Conservation (phyloP, 2,329 filamentous ascomycete genomes). For the Malbranchea cinnamomea region DNA sequence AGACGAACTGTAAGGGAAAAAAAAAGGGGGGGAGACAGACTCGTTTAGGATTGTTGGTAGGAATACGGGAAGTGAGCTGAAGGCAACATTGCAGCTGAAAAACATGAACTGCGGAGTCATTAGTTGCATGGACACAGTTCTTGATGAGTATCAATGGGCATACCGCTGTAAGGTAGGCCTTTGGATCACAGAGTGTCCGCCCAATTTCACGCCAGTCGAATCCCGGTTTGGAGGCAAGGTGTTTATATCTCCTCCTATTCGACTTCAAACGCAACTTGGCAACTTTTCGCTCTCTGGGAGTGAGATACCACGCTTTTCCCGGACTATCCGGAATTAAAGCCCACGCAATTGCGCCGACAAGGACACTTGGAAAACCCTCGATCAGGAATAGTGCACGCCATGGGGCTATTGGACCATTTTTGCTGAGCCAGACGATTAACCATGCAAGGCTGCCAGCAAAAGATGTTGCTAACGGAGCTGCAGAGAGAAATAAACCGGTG, state of each 20-base stretch:
- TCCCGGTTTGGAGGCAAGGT: slow-evolving; percentile 17
- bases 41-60: slow-evolving; percentile 64
- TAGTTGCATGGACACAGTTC: not conserved
- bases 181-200: slow-evolving; percentile 48
- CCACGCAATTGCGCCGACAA: slow-evolving; percentile 62
- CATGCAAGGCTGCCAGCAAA: slow-evolving; percentile 66
- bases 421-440: slow-evolving; percentile 56
- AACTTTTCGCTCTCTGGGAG: slow-evolving; percentile 49
- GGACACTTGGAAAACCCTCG: slow-evolving; percentile 70
- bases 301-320: slow-evolving; percentile 48
- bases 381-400: slow-evolving; percentile 78
- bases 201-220: slow-evolving; percentile 44
- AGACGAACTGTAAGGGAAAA: not conserved
- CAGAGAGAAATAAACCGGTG: slow-evolving; percentile 76
- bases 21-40: slow-evolving; percentile 14
- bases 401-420: slow-evolving; percentile 52
- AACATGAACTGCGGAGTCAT: slow-evolving; percentile 61
- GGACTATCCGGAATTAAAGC: slow-evolving; percentile 63
- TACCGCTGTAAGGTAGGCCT: slow-evolving; percentile 56
- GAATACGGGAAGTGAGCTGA: slow-evolving; percentile 76
- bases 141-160: slow-evolving; percentile 12
- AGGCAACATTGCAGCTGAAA: slow-evolving; percentile 77
- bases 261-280: slow-evolving; percentile 52
- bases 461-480: slow-evolving; percentile 44
- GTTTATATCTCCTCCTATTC: slow-evolving; percentile 26